Conservation (phyloP, 306 rosid genomes). For the Hippophae gyantsensis region DNA sequence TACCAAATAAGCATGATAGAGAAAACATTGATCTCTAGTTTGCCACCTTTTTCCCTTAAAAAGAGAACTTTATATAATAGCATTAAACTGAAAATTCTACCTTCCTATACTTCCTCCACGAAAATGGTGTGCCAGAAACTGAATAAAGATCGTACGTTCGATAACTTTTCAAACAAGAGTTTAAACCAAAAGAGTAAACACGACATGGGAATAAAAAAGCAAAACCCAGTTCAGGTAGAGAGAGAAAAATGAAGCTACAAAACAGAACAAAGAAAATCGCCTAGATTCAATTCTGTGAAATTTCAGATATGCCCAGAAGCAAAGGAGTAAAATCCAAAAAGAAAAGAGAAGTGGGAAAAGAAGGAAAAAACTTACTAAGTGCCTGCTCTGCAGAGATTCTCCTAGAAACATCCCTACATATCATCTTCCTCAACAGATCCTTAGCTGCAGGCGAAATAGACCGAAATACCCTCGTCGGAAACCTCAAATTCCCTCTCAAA, state of each 20-base stretch:
- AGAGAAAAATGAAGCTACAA: no score
- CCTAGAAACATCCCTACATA: constrained; percentile 48
- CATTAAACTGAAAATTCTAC: neutral
- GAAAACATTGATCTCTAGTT: no score
- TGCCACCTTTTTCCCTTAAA: no score
- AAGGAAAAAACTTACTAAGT: constrained; percentile 32
- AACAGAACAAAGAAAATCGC: no score
- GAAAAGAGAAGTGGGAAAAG: neutral
- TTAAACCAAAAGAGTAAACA: no score
- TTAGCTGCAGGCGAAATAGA: constrained; percentile 53
- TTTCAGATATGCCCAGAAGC: neutral
- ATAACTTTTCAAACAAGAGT: neutral
- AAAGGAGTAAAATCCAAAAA: no score
- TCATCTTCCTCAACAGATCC: constrained; percentile 74
- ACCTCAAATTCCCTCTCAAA: constrained; percentile 59
- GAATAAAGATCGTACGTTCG: neutral
- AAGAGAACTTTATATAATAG: no score
- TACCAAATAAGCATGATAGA: no score
- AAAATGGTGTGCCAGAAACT: neutral
- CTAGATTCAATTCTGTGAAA: no score
- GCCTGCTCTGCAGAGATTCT: constrained; percentile 65
- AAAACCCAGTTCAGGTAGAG: neutral
- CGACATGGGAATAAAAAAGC: neutral
- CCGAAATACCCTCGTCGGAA: constrained; percentile 51
- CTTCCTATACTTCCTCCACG: neutral